Evolutionary conservation across 148 eudicot species (phyloP), one percentile per base, ranked within the genome.

Genomic region (Cornus controversa): DNA sequence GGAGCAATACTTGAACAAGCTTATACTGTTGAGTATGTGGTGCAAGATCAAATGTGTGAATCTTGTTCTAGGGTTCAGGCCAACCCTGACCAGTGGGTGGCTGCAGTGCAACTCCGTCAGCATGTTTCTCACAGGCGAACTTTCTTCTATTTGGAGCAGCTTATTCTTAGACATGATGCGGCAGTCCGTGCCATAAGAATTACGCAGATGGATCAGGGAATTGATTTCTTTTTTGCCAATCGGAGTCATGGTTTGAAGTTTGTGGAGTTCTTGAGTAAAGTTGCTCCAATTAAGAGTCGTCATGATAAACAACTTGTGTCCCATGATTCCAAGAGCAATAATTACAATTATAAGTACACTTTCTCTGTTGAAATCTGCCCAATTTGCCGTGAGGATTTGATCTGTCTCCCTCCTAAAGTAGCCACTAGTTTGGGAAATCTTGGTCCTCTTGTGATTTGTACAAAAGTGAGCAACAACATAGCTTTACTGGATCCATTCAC

Each of bases 1-100:
- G 93, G 94, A 63, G 94, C 88, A 4, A 75, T 91, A 10, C 80
- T 93, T 29, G 95, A 93, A 78, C 93, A 93, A 64, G 67, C 89
- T 75, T 91, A 81, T 77, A 47, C 78, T 9, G 90, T 91, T 34
- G 93, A 87, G 79, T 93, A 89, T 80, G 86, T 86, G 11, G 90
- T 89, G n/a, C 93, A 86, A 11, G 82, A 93, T 65, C 86, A 88
- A 65, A 88, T 89, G 89, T 91, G 97, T 83, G 91, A 89, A 6
- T 78, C 87, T 78, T 93, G 97, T 74, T 66, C 88, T 29, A 84
- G 90, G 86, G 84, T 90, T 31, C 89, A 84, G 66, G 86, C 95
- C 0, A 89, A 91, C 67, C 97, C 93, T 0, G 97, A 91, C 69
- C 93, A 91, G 81, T 91, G 93, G 97, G 91, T 83, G 16, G 97